A percentile compares a stretch with the other conserved stretches of the same genome.
phyloP scores from a whole-genome alignment of 805 yeast genomes.

The Ascoidea tarda region DNA sequence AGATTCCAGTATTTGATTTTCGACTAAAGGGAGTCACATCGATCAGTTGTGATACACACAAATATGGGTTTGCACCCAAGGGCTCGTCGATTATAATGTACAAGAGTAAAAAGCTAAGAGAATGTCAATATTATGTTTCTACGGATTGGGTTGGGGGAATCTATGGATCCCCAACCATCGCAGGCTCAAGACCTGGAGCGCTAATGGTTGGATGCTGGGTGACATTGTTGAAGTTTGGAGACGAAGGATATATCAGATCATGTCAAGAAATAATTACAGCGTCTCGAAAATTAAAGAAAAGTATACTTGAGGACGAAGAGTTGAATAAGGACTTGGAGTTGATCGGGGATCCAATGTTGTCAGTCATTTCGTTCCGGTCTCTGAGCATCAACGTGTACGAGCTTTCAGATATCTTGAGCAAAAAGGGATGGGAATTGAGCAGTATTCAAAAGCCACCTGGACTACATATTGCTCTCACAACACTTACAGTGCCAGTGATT shows the following conservation, averaged over 20 bases:
- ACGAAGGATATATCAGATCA: slow-evolving; percentile 60
- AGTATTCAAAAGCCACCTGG: slow-evolving; percentile 86
- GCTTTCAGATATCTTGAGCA: slow-evolving; percentile 54
- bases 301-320: slow-evolving; percentile 25
- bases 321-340: slow-evolving; percentile 42
- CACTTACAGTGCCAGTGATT: slow-evolving; percentile 45
- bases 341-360: slow-evolving; percentile 74
- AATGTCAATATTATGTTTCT: slow-evolving; percentile 71
- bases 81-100: slow-evolving; percentile 93
- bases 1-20: slow-evolving; percentile 60
- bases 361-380: slow-evolving; percentile 73
- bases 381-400: slow-evolving; percentile 53
- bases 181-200: slow-evolving; percentile 97
- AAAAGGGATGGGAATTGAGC: slow-evolving; percentile 79
- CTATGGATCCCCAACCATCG: slow-evolving; percentile 92
- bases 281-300: slow-evolving; percentile 39
- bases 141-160: slow-evolving; percentile 90
- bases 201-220: slow-evolving; percentile 98
- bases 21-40: slow-evolving; percentile 88
- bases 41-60: slow-evolving; percentile 98
- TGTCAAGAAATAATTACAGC: slow-evolving; percentile 56
- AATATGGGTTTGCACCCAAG: slow-evolving; percentile 96
- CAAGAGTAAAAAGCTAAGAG: slow-evolving; percentile 49
- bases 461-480: slow-evolving; percentile 79
- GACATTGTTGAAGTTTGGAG: slow-evolving; percentile 70